Conservation (phyloP, 495 filamentous ascomycete species). For the Podospora bellae-mahoneyi region DNA sequence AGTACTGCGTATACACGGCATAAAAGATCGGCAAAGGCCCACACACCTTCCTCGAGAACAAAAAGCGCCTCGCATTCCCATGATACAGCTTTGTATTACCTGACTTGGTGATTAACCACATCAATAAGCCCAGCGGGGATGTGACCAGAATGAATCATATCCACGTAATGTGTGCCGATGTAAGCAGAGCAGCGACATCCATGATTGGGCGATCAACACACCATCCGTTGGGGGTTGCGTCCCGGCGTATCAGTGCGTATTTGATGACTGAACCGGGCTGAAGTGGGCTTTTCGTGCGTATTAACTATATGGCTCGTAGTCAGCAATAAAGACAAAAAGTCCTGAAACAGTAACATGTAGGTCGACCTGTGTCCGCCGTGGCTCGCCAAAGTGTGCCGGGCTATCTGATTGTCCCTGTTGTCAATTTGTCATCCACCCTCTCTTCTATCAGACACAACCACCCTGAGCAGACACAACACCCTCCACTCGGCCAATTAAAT, state of each 20-base stretch:
- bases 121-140: background rate
- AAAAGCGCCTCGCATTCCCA: too few relatives aligned
- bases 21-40: too few relatives aligned
- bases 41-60: too few relatives aligned
- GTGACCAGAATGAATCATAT: background rate
- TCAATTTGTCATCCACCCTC: background rate
- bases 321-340: constrained; percentile 26
- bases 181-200: background rate
- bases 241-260: background rate
- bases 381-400: background rate
- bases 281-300: background rate
- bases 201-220: background rate
- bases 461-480: background rate
- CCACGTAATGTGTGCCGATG: background rate
- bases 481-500: background rate
- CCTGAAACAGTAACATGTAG: background rate
- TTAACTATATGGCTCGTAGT: constrained; percentile 14
- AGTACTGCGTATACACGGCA: too few relatives aligned
- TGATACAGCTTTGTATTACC: too few relatives aligned
- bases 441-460: background rate
- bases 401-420: background rate
- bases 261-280: too few relatives aligned
- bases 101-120: background rate
- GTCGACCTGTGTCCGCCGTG: background rate
- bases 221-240: background rate